Conservation (phyloP, 306 rosid species). For the Sophora flavescens region DNA sequence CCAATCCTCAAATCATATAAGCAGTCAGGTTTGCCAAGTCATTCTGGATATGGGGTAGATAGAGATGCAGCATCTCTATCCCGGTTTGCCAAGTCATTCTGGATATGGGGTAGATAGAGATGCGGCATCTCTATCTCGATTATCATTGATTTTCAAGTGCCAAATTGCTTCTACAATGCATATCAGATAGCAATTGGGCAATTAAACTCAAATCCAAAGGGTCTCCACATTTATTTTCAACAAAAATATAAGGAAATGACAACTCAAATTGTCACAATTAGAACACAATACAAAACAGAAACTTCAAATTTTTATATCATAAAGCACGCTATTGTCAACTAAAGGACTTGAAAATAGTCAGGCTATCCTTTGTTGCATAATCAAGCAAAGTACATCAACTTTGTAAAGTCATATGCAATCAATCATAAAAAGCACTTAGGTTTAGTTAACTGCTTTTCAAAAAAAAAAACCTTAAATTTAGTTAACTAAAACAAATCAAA, state of each 20-base stretch:
- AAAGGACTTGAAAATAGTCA: constrained; percentile 31
- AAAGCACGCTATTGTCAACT: constrained; percentile 20
- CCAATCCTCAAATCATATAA: constrained; percentile 87
- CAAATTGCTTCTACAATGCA: constrained; percentile 66
- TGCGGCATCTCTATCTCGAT: constrained; percentile 67
- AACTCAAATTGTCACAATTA: constrained; percentile 26
- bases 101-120: constrained; percentile 66
- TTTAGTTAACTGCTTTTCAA: no score
- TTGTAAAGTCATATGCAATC: constrained; percentile 44
- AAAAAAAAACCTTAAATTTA: no score
- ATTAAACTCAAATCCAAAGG: no score
- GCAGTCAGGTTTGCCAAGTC: constrained; percentile 93
- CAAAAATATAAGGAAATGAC: not conserved
- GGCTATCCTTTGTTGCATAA: constrained; percentile 37
- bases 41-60: constrained; percentile 75
- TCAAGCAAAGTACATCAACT: constrained; percentile 38
- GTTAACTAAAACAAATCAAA: not conserved
- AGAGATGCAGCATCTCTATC: constrained; percentile 73
- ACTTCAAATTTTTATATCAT: constrained; percentile 9
- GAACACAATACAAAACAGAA: constrained; percentile 41
- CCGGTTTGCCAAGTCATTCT: no score
- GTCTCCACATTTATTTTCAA: no score
- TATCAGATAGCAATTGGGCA: no score
- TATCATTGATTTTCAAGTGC: constrained; percentile 73
- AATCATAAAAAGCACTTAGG: constrained; percentile 1